phyloP scores from a whole-genome alignment of 148 eudicot genomes.

The Rhododendron simsii region DNA sequence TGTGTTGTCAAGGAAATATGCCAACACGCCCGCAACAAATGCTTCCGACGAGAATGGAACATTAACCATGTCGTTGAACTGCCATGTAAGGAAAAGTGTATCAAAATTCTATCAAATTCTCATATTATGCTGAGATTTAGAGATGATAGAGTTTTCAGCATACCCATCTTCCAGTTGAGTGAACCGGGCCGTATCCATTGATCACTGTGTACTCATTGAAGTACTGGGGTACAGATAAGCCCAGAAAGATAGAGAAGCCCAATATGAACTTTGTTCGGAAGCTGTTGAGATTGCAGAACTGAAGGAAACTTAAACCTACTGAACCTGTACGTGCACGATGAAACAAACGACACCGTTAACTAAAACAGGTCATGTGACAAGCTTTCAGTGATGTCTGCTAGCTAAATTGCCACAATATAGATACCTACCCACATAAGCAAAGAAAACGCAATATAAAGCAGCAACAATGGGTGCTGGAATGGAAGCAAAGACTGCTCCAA shows the following conservation, averaged over 20 bases:
- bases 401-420: slow-evolving; percentile 91
- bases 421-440: slow-evolving; percentile 85
- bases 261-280: slow-evolving; percentile 75
- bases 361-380: slow-evolving; percentile 20
- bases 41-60: slow-evolving; percentile 90
- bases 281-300: slow-evolving; percentile 91
- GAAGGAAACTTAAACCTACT: slow-evolving; percentile 78
- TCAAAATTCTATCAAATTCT: not conserved
- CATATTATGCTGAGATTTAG: not conserved
- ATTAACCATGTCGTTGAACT: slow-evolving; percentile 96
- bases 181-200: slow-evolving; percentile 65
- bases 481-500: slow-evolving; percentile 93
- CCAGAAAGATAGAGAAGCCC: slow-evolving; percentile 84
- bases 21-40: slow-evolving; percentile 78
- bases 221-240: slow-evolving; percentile 35
- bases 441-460: slow-evolving; percentile 83
- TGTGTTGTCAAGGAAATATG: slow-evolving; percentile 59
- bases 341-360: not conserved
- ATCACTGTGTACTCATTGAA: slow-evolving; percentile 66
- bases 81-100: slow-evolving; percentile 7
- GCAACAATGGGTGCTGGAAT: slow-evolving; percentile 38
- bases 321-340: slow-evolving; percentile 36
- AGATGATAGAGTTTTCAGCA: slow-evolving; percentile 3
- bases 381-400: slow-evolving; percentile 5
- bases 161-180: slow-evolving; percentile 90